phyloP scores from a whole-genome alignment of 176 grass and related monocot species.

The Rhynchospora breviuscula region DNA sequence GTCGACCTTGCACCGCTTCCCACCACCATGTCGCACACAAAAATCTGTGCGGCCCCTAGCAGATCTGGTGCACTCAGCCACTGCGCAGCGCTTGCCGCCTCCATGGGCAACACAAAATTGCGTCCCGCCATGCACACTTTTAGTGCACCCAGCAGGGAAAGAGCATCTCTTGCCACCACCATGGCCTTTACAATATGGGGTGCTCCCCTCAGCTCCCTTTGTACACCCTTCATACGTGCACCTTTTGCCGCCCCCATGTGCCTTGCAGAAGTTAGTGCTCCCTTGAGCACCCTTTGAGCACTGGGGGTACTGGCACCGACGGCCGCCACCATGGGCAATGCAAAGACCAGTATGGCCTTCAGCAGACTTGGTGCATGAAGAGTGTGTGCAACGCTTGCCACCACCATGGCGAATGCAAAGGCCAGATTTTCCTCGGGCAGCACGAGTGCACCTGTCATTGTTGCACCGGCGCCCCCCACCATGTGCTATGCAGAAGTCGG shows the following conservation, averaged over 20 bases:
- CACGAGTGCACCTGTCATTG: conserved; percentile 43
- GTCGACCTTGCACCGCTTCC: conserved; percentile 52
- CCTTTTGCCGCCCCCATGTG: conserved; percentile 78
- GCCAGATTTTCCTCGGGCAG: conserved; percentile 74
- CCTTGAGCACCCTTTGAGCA: conserved; percentile 81
- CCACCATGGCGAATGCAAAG: conserved; percentile 79
- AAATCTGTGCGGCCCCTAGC: conserved; percentile 61
- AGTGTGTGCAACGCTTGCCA: conserved; percentile 66
- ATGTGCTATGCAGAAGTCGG: conserved; percentile 72
- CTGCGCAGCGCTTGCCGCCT: conserved; percentile 71
- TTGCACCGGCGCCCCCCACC: conserved; percentile 71
- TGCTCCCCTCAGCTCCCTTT: conserved; percentile 86
- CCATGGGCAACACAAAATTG: conserved; percentile 74
- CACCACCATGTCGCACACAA: conserved; percentile 84
- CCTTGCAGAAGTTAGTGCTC: conserved; percentile 64
- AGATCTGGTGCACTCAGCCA: conserved; percentile 56
- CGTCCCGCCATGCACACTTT: conserved; percentile 83
- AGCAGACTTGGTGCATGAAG: conserved; percentile 58
- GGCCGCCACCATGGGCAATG: conserved; percentile 75
- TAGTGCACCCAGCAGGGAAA: conserved; percentile 42
- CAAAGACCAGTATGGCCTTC: conserved; percentile 74
- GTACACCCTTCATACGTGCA: conserved; percentile 47
- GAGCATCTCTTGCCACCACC: conserved; percentile 82
- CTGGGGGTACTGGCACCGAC: conserved; percentile 44
- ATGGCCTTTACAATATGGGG: conserved; percentile 72